A percentile compares a stretch with the other conserved stretches of the same genome.
Evolutionary conservation across 352 stramenopile species (phyloP).

Genomic region (Peronospora farinosa): DNA sequence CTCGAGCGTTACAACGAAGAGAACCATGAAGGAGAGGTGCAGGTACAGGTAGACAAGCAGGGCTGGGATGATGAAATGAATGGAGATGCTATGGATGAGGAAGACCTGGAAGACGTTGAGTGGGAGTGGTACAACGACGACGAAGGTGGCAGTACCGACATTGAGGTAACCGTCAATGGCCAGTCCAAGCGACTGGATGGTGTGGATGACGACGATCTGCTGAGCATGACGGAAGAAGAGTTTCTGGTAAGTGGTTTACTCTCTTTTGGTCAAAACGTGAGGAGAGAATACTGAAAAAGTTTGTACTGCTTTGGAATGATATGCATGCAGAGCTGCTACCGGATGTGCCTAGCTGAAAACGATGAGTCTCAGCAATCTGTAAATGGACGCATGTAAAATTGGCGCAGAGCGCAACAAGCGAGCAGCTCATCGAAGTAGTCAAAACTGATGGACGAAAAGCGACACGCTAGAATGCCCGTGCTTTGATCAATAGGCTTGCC

Average conservation of each 20-base stretch:
- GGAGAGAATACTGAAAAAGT: not conserved
- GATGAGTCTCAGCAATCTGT: constrained; percentile 15
- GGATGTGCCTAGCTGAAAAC: constrained; percentile 39
- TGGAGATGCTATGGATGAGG: constrained; percentile 55
- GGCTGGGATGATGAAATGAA: constrained; percentile 84
- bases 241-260: constrained; percentile 52
- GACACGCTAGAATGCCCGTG: constrained; percentile 8
- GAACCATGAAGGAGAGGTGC: constrained; percentile 68
- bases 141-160: constrained; percentile 37
- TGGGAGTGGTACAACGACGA: constrained; percentile 79
- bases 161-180: constrained; percentile 67
- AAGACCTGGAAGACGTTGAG: constrained; percentile 75
- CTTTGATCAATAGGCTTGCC: too few species aligned
- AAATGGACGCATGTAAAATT: constrained; percentile 23
- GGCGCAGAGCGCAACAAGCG: constrained; percentile 2
- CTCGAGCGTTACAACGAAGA: constrained; percentile 84
- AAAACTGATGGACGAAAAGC: constrained; percentile 20
- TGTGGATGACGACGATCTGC: constrained; percentile 74
- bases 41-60: constrained; percentile 76
- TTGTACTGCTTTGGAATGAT: constrained; percentile 2
- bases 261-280: not conserved
- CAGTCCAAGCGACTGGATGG: constrained; percentile 50
- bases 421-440: constrained; percentile 7
- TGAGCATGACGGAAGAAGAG: constrained; percentile 79
- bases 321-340: constrained; percentile 60